Evolutionary conservation across 768 basidiomycete genomes (phyloP), one percentile per base, ranked within the genome.

Genomic region (Coprinopsis cinerea): DNA sequence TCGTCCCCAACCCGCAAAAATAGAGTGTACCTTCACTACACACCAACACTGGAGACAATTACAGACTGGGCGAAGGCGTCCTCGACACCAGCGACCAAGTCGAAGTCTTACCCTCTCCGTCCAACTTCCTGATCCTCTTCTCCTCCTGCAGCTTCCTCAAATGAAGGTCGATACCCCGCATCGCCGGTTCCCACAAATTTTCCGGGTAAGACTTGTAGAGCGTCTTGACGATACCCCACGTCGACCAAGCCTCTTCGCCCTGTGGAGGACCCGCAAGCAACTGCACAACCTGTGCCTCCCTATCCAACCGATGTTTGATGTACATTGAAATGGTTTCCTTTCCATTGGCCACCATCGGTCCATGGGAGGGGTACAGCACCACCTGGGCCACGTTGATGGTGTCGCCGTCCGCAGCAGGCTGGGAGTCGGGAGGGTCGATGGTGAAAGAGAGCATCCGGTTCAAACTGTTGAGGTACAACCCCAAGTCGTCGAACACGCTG

Each of bases 291-390:
- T 97, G 85, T 6, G 70, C 68, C 62, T 98, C 95, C 45, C 93
- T 74, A 53, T 88, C 79, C 48, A 84, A 72, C 7, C 94, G 79
- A 60, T 98, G 92, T 27, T 76, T 62, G 51, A 93, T 86, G 61
- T 97, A 96, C 41, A 69, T 75, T 41, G 68, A 61, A 58, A 97
- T 82, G 25, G 79, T 69, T 28, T 73, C 70, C 34, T 72, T 64
- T 4, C 86, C 88, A 13, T 88, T 71, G 4, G 64, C 52, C 1
- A 94, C 77, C 27, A 88, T 81, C 4, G 88, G 85, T 0, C 95
- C 95, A 54, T 98, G 95, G 0, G 82, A 92, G 0, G 94, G 93
- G 61, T 92, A 94, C n/a, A 97, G 70, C 14, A 58, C 56, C 20
- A 68, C 67, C 59, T 79, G 76, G 6, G 53, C 48, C n/a, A 36